Evolutionary conservation across 371 early-diverging fungal genomes (phyloP).

Genomic region (Blakeslea trispora): DNA sequence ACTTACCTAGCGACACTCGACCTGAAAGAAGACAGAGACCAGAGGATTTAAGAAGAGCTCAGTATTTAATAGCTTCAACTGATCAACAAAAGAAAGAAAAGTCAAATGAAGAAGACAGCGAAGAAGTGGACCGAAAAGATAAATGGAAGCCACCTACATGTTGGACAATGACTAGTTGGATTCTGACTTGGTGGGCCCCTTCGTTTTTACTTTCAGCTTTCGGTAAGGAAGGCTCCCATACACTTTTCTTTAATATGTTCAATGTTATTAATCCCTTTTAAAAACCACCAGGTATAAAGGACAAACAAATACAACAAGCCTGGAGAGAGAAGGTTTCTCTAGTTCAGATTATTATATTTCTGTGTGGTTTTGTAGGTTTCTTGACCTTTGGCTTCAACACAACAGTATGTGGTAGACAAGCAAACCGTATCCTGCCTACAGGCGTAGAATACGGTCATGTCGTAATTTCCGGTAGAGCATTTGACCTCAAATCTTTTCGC

Average conservation of each 20-base stretch:
- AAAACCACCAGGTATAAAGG: constrained; percentile 41
- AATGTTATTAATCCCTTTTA: too few species aligned
- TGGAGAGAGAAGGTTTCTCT: constrained; percentile 92
- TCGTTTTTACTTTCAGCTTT: constrained; percentile 32
- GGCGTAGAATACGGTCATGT: constrained; percentile 48
- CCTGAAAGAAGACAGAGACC: constrained; percentile 13
- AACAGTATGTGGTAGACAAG: constrained; percentile 59
- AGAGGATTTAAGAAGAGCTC: constrained; percentile 22
- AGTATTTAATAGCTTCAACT: constrained; percentile 8
- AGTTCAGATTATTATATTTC: constrained; percentile 68
- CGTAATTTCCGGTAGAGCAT: constrained; percentile 59
- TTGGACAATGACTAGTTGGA: constrained; percentile 43
- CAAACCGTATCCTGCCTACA: constrained; percentile 53
- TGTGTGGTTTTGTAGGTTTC: constrained; percentile 68
- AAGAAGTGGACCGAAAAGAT: constrained; percentile 4
- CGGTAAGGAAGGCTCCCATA: constrained; percentile 11
- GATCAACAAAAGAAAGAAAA: not conserved
- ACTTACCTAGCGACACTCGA: constrained; percentile 14
- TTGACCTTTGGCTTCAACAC: constrained; percentile 68
- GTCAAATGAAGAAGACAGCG: constrained; percentile 1
- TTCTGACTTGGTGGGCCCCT: constrained; percentile 49
- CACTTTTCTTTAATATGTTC: not conserved
- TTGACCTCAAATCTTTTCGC: constrained; percentile 45
- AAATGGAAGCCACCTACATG: constrained; percentile 18
- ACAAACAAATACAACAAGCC: constrained; percentile 76